These are phyloP conservation scores for Hyphodiscus sp. DNA, from an alignment of 2,329 filamentous ascomycete genomes.

Conservation along the genomic window DNA sequence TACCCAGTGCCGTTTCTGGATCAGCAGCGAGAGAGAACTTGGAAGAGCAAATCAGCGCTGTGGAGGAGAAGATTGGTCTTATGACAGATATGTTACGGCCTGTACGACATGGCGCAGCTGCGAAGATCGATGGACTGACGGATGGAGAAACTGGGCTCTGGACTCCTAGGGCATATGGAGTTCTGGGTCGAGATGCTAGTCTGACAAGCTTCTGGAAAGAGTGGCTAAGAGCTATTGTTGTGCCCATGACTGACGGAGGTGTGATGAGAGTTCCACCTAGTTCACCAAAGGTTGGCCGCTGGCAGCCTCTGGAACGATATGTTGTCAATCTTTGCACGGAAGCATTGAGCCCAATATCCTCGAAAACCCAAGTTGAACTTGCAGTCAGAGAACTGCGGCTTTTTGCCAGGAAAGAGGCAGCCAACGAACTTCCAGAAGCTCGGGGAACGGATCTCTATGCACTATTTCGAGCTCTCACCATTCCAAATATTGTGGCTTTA, in stretches of 20 bases:
- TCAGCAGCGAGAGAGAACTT: constrained; percentile 74
- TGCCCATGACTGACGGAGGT: constrained; percentile 88
- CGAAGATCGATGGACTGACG: constrained; percentile 94
- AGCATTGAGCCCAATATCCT: constrained; percentile 84
- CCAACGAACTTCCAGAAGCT: constrained; percentile 88
- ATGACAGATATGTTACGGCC: constrained; percentile 96
- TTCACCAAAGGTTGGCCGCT: constrained; percentile 84
- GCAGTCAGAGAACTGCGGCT: constrained; percentile 82
- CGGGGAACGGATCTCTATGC: constrained; percentile 89
- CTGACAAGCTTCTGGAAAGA: constrained; percentile 97
- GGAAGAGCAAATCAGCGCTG: constrained; percentile 89
- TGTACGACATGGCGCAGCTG: constrained; percentile 86
- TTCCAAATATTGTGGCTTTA: constrained; percentile 85
- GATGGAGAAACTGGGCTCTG: constrained; percentile 93
- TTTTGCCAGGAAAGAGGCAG: constrained; percentile 86
- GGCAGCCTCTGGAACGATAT: constrained; percentile 95
- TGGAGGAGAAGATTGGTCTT: constrained; percentile 93
- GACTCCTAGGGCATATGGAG: constrained; percentile 89
- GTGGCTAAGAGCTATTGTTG: constrained; percentile 88
- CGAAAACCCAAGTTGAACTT: constrained; percentile 92
- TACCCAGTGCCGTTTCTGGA: constrained; percentile 75
- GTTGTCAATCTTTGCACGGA: constrained; percentile 96
- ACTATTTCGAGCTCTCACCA: constrained; percentile 80
- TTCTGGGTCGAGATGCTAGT: constrained; percentile 76
- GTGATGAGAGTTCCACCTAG: constrained; percentile 78